Conservation (phyloP, 2,329 filamentous ascomycete species). For the Penicillium sp. region DNA sequence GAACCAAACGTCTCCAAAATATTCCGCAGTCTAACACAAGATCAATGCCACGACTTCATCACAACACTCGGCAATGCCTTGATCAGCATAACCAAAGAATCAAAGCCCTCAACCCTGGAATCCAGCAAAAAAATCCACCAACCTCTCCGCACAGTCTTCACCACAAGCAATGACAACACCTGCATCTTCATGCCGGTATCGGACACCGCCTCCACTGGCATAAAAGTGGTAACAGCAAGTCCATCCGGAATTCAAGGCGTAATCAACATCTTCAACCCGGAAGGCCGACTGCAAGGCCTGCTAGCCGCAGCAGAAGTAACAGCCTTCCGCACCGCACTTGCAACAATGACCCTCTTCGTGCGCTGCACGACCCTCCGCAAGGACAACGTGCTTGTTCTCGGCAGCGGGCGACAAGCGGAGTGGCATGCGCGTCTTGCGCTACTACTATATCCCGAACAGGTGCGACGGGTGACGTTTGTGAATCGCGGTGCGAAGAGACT, state of each 20-base stretch:
- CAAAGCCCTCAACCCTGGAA: constrained; percentile 25
- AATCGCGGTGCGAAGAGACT: constrained; percentile 66
- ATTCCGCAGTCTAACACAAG: constrained; percentile 31
- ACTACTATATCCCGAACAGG: constrained; percentile 45
- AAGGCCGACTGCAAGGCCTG: constrained; percentile 64
- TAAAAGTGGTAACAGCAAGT: constrained; percentile 67
- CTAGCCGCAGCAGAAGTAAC: constrained; percentile 73
- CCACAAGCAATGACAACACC: constrained; percentile 46
- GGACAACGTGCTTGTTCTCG: constrained; percentile 47
- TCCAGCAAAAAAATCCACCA: constrained; percentile 41
- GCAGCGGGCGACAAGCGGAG: constrained; percentile 50
- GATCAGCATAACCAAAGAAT: constrained; percentile 28
- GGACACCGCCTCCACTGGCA: constrained; percentile 61
- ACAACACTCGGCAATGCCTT: constrained; percentile 37
- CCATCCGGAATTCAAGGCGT: constrained; percentile 57
- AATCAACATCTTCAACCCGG: constrained; percentile 64
- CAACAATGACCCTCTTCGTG: constrained; percentile 63
- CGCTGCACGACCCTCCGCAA: constrained; percentile 37
- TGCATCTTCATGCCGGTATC: constrained; percentile 74
- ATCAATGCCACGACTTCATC: constrained; percentile 38
- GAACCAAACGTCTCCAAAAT: constrained; percentile 35
- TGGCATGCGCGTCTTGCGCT: constrained; percentile 51
- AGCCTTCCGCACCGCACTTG: constrained; percentile 75
- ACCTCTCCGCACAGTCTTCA: constrained; percentile 43
- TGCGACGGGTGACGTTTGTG: constrained; percentile 71